Evolutionary conservation across 768 basidiomycete genomes (phyloP).

Genomic region (Lactarius sanguifluus): DNA sequence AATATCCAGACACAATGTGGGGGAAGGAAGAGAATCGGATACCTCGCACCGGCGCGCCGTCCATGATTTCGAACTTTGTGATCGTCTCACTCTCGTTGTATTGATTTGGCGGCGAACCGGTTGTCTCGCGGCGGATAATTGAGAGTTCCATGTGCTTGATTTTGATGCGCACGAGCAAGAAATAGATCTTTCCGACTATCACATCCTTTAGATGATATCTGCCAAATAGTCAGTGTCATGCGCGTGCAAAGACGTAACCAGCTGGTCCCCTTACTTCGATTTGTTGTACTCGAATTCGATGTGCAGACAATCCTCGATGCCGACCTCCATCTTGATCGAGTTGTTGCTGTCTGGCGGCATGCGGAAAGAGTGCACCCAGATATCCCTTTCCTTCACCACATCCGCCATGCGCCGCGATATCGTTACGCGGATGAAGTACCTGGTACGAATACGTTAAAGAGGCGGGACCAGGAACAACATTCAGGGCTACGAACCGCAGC

Average conservation of each 20-base stretch:
- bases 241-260: slow-evolving; percentile 34
- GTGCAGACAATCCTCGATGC: no score
- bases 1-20: neutral
- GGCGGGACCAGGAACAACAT: neutral
- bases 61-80: slow-evolving; percentile 99
- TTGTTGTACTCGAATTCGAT: slow-evolving; percentile 99
- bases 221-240: neutral
- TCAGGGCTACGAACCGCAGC: slow-evolving; percentile 61
- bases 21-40: slow-evolving; percentile 26
- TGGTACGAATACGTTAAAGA: slow-evolving; percentile 36
- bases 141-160: slow-evolving; percentile 99
- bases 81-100: slow-evolving; percentile 99
- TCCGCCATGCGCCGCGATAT: slow-evolving; percentile 90
- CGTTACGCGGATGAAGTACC: slow-evolving; percentile 94
- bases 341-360: slow-evolving; percentile 99
- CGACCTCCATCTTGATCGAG: slow-evolving; percentile 99
- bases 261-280: slow-evolving; percentile 64
- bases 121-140: slow-evolving; percentile 96
- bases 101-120: slow-evolving; percentile 96
- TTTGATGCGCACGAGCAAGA: slow-evolving; percentile 96
- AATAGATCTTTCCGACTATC: slow-evolving; percentile 99
- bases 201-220: slow-evolving; percentile 99
- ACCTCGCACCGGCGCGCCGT: slow-evolving; percentile 72
- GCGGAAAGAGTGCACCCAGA: slow-evolving; percentile 98
- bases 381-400: slow-evolving; percentile 86